phyloP scores from a whole-genome alignment of 2,329 filamentous ascomycete genomes.

The Aspergillus piperis region DNA sequence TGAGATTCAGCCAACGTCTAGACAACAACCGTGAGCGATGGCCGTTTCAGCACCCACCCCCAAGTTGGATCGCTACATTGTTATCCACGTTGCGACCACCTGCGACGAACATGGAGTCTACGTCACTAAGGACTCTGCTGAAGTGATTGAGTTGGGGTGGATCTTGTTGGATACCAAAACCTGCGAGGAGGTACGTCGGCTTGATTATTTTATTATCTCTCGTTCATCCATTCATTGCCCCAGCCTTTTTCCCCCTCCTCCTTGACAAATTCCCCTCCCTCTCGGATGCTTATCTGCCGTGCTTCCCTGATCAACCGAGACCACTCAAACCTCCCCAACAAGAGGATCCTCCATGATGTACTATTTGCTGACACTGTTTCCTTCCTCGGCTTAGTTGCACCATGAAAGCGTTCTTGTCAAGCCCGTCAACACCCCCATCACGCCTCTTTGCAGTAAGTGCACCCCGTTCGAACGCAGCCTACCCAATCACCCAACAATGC shows the following conservation, averaged over 20 bases:
- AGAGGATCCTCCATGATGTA: background rate
- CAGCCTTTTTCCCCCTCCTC: background rate
- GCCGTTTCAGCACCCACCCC: slow-evolving; percentile 57
- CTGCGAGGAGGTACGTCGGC: slow-evolving; percentile 77
- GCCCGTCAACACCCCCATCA: slow-evolving; percentile 97
- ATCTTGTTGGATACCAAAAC: slow-evolving; percentile 90
- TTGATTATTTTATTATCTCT: slow-evolving; percentile 14
- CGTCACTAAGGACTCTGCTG: slow-evolving; percentile 97
- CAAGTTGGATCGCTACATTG: slow-evolving; percentile 91
- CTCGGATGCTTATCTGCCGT: slow-evolving; percentile 1
- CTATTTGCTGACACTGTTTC: slow-evolving; percentile 25
- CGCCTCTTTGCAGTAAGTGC: slow-evolving; percentile 93
- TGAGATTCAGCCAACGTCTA: slow-evolving; percentile 17
- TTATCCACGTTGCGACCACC: slow-evolving; percentile 97
- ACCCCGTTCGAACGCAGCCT: slow-evolving; percentile 17
- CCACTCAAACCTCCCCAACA: background rate
- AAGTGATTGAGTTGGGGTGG: slow-evolving; percentile 99
- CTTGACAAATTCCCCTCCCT: background rate
- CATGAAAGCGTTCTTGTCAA: slow-evolving; percentile 97
- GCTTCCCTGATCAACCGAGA: background rate
- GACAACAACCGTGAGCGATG: slow-evolving; percentile 35
- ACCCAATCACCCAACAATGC: slow-evolving; percentile 3
- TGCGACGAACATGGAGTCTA: slow-evolving; percentile 99
- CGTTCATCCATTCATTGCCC: slow-evolving; percentile 7
- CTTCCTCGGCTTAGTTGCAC: slow-evolving; percentile 65